phyloP scores from a whole-genome alignment of 1,139 yeast genomes.

The Suhomyces coccinellae region DNA sequence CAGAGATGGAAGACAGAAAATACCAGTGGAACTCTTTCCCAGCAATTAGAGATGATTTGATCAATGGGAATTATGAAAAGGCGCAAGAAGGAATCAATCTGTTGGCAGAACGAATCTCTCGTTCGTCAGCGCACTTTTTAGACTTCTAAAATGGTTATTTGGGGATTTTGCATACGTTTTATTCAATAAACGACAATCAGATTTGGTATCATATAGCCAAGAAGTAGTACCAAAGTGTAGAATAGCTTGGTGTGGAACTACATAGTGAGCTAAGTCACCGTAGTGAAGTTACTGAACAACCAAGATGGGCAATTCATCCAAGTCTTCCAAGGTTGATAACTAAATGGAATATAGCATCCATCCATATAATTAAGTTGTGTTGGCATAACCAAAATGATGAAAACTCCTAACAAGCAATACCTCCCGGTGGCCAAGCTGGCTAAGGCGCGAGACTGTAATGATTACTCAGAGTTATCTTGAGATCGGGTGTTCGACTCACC shows the following conservation, averaged over 20 bases:
- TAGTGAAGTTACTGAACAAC: too few species aligned
- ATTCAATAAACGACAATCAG: neutral
- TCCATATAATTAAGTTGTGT: too few species aligned
- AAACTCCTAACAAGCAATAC: neutral
- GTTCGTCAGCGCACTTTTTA: conserved; percentile 22
- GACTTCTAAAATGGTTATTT: conserved; percentile 4
- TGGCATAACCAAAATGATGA: neutral
- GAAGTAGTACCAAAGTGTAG: too few species aligned
- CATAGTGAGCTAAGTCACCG: too few species aligned
- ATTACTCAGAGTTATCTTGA: conserved; percentile 57
- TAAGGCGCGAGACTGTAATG: conserved; percentile 81
- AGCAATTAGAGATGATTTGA: conserved; percentile 64
- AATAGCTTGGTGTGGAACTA: too few species aligned
- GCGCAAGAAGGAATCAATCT: conserved; percentile 59
- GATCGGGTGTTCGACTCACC: conserved; percentile 87
- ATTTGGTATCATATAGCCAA: neutral
- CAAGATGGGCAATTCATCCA: too few species aligned
- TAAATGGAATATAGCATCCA: too few species aligned
- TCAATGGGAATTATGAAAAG: conserved; percentile 45
- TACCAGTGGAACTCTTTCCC: conserved; percentile 75
- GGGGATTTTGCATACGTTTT: neutral
- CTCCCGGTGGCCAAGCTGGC: conserved; percentile 81
- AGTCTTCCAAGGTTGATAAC: too few species aligned
- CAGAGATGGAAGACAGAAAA: conserved; percentile 27
- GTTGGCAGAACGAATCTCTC: conserved; percentile 39